Percentiles rank a stretch among this genome's conserved stretches.
These are phyloP conservation scores for Aspergillus sparsus DNA, from an alignment of 495 filamentous ascomycete species.

Conservation along the genomic window DNA sequence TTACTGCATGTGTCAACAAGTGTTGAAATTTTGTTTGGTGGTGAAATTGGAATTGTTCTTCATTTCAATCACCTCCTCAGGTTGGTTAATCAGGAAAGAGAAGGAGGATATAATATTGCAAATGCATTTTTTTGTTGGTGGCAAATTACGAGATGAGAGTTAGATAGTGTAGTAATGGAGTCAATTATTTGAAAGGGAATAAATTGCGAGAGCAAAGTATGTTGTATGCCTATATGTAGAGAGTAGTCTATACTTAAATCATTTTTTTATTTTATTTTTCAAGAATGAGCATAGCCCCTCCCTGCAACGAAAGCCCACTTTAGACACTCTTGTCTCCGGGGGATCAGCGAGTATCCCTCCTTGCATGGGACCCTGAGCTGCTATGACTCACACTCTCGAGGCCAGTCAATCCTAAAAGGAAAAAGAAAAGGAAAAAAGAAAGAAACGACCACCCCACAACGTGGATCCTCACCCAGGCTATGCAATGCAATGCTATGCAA, in stretches of 20 bases:
- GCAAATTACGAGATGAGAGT: background rate
- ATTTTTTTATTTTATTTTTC: too few species aligned
- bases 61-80: background rate
- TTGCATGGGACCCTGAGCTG: background rate
- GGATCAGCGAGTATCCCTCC: constrained; percentile 10
- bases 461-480: constrained; percentile 18
- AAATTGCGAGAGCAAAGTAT: too few species aligned
- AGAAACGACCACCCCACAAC: constrained; percentile 13
- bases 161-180: constrained; percentile 11
- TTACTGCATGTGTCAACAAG: constrained; percentile 14
- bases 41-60: constrained; percentile 7
- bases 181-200: background rate
- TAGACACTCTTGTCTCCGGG: background rate
- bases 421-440: background rate
- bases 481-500: constrained; percentile 23
- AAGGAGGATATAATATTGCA: background rate
- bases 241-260: too few species aligned
- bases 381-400: constrained; percentile 15
- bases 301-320: background rate
- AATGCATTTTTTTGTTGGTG: background rate
- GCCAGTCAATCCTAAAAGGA: constrained; percentile 5
- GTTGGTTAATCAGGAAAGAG: constrained; percentile 1
- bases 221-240: too few species aligned
- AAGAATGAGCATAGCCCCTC: background rate
- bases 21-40: constrained; percentile 5